A percentile compares a stretch with the other conserved stretches of the same genome.
Conservation (phyloP, 192 early-diverging fungal species). For the Chytriomyces sp. region DNA sequence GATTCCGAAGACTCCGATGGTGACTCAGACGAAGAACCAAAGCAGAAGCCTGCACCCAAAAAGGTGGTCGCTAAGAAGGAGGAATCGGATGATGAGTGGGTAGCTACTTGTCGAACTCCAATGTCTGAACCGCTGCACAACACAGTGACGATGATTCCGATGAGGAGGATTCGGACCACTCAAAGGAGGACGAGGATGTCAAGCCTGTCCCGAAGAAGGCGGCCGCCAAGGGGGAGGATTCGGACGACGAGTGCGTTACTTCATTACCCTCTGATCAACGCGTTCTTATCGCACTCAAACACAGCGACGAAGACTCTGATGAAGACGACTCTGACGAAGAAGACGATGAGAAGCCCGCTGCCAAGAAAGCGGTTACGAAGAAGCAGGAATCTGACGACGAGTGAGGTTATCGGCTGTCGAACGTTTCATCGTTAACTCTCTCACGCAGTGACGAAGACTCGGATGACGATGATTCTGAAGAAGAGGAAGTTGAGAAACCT, state of each 20-base stretch:
- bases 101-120: neutral
- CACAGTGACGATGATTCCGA: slow-evolving; percentile 1
- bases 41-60: slow-evolving; percentile 13
- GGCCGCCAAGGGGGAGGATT: slow-evolving; percentile 10
- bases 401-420: neutral
- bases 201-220: slow-evolving; percentile 20
- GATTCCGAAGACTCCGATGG: too few species aligned
- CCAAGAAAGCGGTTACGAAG: slow-evolving; percentile 21
- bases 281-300: neutral
- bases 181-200: slow-evolving; percentile 31
- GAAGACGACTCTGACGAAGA: too few species aligned
- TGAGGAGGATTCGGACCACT: slow-evolving; percentile 8
- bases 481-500: slow-evolving; percentile 7
- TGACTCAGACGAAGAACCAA: too few species aligned
- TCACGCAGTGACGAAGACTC: neutral
- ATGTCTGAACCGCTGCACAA: too few species aligned
- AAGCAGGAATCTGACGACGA: slow-evolving; percentile 3
- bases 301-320: neutral
- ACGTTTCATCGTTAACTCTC: too few species aligned
- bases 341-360: too few species aligned
- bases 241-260: neutral
- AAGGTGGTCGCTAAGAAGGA: slow-evolving; percentile 22
- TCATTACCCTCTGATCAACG: neutral
- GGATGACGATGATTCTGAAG: slow-evolving; percentile 18
- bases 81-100: slow-evolving; percentile 13